Conservation (phyloP, 768 basidiomycete species). For the Pseudohyphozyma bogoriensis region DNA sequence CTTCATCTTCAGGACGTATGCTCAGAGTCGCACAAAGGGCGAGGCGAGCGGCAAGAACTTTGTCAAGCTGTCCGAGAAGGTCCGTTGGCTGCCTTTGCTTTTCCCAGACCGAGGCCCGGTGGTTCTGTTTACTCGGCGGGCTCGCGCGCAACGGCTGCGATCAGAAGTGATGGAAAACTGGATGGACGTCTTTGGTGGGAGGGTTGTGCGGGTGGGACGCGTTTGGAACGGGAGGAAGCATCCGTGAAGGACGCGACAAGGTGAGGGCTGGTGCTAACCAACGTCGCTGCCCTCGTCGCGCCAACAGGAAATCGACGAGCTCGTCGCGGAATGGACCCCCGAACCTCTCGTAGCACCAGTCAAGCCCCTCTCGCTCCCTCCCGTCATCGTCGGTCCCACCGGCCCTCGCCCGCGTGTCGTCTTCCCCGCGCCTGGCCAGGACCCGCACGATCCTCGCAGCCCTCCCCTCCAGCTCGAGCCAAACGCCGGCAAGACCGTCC, state of each 20-base stretch:
- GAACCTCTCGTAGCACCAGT: conserved; percentile 59
- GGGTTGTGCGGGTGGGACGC: too few relatives aligned
- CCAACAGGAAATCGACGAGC: conserved; percentile 81
- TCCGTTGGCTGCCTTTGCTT: too few relatives aligned
- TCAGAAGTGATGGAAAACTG: too few relatives aligned
- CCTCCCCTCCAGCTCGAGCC: conserved; percentile 18
- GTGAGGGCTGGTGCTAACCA: too few relatives aligned
- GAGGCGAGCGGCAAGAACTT: conserved; percentile 78
- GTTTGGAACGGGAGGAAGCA: too few relatives aligned
- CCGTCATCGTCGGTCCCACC: conserved; percentile 66
- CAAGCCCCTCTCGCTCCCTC: conserved; percentile 66
- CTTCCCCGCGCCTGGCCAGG: conserved; percentile 26
- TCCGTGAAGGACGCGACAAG: too few relatives aligned
- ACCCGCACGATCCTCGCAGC: conserved; percentile 26
- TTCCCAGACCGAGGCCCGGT: too few relatives aligned
- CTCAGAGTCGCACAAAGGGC: conserved; percentile 78
- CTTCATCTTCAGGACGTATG: conserved; percentile 79
- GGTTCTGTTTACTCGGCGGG: too few relatives aligned
- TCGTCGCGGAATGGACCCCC: conserved; percentile 90
- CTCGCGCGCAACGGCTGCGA: too few relatives aligned
- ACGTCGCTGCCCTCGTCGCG: too few relatives aligned
- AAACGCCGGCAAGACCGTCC: conserved; percentile 57
- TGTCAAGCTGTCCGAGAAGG: conserved; percentile 83
- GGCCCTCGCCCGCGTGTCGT: conserved; percentile 73
- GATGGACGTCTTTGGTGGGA: too few relatives aligned